phyloP scores from a whole-genome alignment of 225 moss, liverwort and hornwort species.

The Pseudoscleropodium purum region DNA sequence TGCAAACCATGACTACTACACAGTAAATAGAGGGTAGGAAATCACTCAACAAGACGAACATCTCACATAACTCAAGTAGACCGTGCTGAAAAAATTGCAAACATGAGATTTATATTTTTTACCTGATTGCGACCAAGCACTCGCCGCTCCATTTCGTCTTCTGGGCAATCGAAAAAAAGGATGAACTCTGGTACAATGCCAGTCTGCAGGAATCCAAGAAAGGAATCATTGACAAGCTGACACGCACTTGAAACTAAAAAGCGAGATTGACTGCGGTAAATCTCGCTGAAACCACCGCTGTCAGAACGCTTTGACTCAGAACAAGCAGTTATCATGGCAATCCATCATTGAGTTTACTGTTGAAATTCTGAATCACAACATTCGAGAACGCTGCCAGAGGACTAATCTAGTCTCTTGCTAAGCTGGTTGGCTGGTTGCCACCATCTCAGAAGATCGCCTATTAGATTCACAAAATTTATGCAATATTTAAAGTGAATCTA shows the following conservation, averaged over 20 bases:
- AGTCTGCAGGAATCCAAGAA: constrained; percentile 48
- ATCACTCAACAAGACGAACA: neutral
- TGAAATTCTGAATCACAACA: neutral
- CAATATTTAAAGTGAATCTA: neutral
- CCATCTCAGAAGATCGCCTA: neutral
- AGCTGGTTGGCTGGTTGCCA: neutral
- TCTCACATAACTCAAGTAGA: neutral
- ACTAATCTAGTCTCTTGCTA: neutral
- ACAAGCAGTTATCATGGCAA: neutral
- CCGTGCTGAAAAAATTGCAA: neutral
- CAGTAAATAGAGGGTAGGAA: neutral
- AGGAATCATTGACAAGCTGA: constrained; percentile 7
- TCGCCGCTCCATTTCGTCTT: constrained; percentile 79
- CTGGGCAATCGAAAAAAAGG: constrained; percentile 92
- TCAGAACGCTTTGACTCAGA: neutral
- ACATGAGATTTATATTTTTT: neutral
- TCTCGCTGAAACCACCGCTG: neutral
- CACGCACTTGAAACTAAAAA: neutral
- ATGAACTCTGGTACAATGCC: constrained; percentile 86
- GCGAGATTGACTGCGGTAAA: neutral
- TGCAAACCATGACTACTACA: neutral
- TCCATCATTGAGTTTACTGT: neutral
- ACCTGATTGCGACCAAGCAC: constrained; percentile 95
- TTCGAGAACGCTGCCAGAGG: neutral
- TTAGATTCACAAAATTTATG: neutral